Conservation (phyloP, 164 flowering plant species). For the Chloranthus sessilifolius region DNA sequence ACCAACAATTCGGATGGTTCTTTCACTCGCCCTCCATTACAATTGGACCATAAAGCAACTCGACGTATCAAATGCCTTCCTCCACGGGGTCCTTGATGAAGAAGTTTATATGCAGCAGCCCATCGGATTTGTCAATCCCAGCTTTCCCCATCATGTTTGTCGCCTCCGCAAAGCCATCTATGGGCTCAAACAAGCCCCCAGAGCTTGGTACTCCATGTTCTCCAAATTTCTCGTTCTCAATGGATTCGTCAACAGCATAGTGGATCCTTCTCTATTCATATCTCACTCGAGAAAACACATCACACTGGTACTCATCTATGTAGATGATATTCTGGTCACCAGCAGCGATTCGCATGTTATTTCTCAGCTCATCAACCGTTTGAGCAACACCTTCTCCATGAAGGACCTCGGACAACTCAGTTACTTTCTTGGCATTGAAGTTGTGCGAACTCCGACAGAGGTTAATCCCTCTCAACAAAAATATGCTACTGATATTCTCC, state of each 20-base stretch:
- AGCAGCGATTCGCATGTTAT: background rate
- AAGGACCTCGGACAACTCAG: background rate
- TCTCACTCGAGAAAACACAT: too few species aligned
- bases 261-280: constrained; percentile 5
- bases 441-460: too few species aligned
- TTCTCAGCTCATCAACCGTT: background rate
- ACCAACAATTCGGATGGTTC: constrained; percentile 6
- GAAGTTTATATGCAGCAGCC: constrained; percentile 6
- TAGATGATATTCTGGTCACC: background rate
- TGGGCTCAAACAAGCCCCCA: constrained; percentile 4
- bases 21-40: background rate
- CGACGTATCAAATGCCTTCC: constrained; percentile 3
- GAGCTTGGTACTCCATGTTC: background rate
- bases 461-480: background rate
- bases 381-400: too few species aligned
- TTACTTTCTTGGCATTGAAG: too few species aligned
- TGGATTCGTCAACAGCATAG: background rate
- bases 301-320: background rate
- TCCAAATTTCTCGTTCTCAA: too few species aligned
- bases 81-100: background rate
- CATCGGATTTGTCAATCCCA: background rate
- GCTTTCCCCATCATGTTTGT: background rate
- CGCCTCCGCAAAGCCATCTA: background rate
- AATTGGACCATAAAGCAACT: constrained; percentile 3
- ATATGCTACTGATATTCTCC: too few species aligned